Conservation (phyloP, 208 protist genomes). For the Phytomonas francai region DNA sequence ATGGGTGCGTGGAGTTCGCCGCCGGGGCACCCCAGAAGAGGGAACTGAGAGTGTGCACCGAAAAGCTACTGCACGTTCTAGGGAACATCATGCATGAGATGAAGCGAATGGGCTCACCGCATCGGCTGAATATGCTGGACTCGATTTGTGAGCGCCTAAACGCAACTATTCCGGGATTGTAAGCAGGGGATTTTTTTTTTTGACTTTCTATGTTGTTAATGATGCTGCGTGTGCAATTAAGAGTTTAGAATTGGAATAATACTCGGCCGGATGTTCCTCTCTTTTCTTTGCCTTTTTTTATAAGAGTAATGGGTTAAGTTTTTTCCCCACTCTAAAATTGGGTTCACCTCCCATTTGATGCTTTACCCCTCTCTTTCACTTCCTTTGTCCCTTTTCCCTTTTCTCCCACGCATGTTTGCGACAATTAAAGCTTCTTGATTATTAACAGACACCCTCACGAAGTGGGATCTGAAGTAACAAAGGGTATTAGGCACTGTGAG, state of each 20-base stretch:
- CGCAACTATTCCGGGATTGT: background rate
- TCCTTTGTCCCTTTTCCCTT: background rate
- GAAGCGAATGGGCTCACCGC: constrained; percentile 21
- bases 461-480: background rate
- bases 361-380: constrained; percentile 2
- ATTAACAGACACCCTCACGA: background rate
- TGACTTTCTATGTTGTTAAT: constrained; percentile 1
- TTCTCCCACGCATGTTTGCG: background rate
- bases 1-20: constrained; percentile 3
- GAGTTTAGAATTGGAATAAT: background rate
- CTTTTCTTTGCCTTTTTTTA: background rate
- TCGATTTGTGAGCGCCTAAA: constrained; percentile 5
- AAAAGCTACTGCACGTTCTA: constrained; percentile 41
- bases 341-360: constrained; percentile 1
- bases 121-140: constrained; percentile 17
- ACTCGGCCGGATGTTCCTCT: background rate
- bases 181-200: background rate
- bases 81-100: constrained; percentile 32
- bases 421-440: constrained; percentile 7
- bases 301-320: background rate
- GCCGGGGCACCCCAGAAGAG: constrained; percentile 13
- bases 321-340: background rate
- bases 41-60: constrained; percentile 22
- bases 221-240: background rate
- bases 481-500: background rate